Base-by-base conservation (phyloP, 2,329 filamentous ascomycete genomes). In the Arthroderma sp. region DNA sequence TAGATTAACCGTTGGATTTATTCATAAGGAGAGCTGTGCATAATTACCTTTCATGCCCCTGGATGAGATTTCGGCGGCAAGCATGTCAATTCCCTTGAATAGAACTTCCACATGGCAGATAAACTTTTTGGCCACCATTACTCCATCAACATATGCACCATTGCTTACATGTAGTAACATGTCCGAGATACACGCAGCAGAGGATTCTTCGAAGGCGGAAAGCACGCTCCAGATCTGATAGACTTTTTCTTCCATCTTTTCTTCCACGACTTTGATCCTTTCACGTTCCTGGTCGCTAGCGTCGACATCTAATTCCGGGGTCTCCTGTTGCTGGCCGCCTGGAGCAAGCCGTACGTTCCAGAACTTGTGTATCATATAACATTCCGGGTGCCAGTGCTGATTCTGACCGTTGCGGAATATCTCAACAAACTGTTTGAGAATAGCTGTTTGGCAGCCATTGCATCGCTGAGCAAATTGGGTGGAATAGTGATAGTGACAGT, bases 341-440 rank as follows among this genome's bases (percentile, higher is more conserved):
- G 79, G 74, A 7, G 80, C 78, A 33, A 98, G 71, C 42, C 91
- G 81, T 48, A 98, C 91, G 60, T 96, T 98, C 91, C 91, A 98
- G 66, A 96, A 98, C 59, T 98, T 98, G 69, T 98, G 91, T 51
- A 98, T 98, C 91, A 98, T 98, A 66, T 98, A 98, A 65, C 91
- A 98, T 66, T 98, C 91, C 1, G 91, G 91, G 61, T 98, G 91
- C 91, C 91, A 98, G 62, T 98, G 91, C 59, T 98, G 91, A 60
- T 96, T 95, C 61, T 94, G 85, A 1, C 89, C 89, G 64, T 96
- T 96, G 55, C 91, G 82, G 66, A 88, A 98, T 50, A 98, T 96
- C 65, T 98, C 91, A 49, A 98, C 91, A 62, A 98, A 98, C 63
- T 98, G 91, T 68, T 98, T 98, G 37, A 98, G 72, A 51, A 98